Base-by-base conservation (phyloP, 164 flowering plant species). In the Vitis vinifera region DNA sequence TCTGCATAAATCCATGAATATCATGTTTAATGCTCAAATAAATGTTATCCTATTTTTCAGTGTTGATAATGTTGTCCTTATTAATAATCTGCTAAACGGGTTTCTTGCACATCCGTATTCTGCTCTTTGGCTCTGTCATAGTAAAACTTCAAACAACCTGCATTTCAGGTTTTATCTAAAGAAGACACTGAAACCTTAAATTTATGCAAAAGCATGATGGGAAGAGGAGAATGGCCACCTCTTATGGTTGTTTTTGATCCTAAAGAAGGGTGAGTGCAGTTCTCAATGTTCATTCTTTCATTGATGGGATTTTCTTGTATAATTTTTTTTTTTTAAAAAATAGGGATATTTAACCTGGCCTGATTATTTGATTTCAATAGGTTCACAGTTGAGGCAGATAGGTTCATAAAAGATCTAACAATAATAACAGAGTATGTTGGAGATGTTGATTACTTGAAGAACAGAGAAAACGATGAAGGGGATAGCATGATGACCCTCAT, bases 401-500 rank as follows among this genome's bases (percentile, higher is more conserved):
- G 71, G 72, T 73, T 58, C 66, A 92, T 92, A 15, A 88, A 77
- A 73, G 98, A 92, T 73, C 76, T 89, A 68, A 94, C 99, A 1
- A 91, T 94, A 69, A 87, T 94, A 31, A 85, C 98, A 5, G 99
- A 94, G 64, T 92, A 94, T 68, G 81, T 82, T 47, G 99, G 99
- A 19, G 99, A 91, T 78, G 99, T 94, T 71, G 99, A 91, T 79
- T 91, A 85, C 77, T 76, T 94, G 68, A 79, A 75, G 55, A 91
- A 92, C n/a, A 90, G 97, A 3, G 98, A 94, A 73, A 71, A 86
- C 58, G 98, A 92, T 71, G 98, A 88, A 74, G 89, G 97, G 16
- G 99, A 94, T 80, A 88, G 92, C 79, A 85, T 85, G 82, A 94
- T 94, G 99, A 92, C 98, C 31, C 84, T 94, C 55, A 76, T 94